phyloP scores from a whole-genome alignment of 352 stramenopile genomes.

The Pythium aphanidermatum region DNA sequence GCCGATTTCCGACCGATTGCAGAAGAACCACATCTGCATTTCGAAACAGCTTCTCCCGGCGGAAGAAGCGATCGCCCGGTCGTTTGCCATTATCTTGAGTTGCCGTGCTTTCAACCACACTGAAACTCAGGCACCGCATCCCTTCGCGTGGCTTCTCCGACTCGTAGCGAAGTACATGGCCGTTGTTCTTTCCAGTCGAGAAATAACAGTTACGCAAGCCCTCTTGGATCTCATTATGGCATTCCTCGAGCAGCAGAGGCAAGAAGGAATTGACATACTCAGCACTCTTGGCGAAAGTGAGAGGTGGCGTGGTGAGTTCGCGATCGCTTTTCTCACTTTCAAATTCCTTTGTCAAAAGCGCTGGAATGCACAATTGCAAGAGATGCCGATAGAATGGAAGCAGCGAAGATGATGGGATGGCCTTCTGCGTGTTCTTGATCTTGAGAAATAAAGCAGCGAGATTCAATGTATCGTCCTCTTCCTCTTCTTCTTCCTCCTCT shows the following conservation, averaged over 20 bases:
- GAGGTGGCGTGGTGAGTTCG: constrained; percentile 34
- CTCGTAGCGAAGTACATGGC: constrained; percentile 71
- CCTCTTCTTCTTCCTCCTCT: constrained; percentile 38
- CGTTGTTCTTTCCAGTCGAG: constrained; percentile 21
- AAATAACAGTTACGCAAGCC: constrained; percentile 41
- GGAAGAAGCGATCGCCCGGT: constrained; percentile 6
- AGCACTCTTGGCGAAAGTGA: constrained; percentile 62
- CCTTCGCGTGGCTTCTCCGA: constrained; percentile 75
- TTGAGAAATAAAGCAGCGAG: constrained; percentile 69
- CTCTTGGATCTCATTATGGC: constrained; percentile 75
- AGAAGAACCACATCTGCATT: constrained; percentile 78
- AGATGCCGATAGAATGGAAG: constrained; percentile 81
- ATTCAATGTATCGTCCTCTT: constrained; percentile 35
- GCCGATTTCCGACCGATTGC: constrained; percentile 27
- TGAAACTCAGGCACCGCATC: constrained; percentile 77
- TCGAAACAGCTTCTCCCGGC: constrained; percentile 53
- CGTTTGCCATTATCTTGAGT: constrained; percentile 23
- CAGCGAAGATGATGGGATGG: constrained; percentile 59
- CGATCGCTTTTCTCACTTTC: constrained; percentile 47
- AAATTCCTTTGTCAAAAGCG: constrained; percentile 64
- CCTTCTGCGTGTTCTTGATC: constrained; percentile 78
- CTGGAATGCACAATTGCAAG: constrained; percentile 68
- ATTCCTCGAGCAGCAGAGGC: constrained; percentile 77
- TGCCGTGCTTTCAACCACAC: constrained; percentile 48
- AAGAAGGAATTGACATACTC: constrained; percentile 80